Percentiles rank a stretch among this genome's conserved stretches.
Evolutionary conservation across 2,329 filamentous ascomycete species (phyloP).

Genomic region (Mycosphaerella arachidis): DNA sequence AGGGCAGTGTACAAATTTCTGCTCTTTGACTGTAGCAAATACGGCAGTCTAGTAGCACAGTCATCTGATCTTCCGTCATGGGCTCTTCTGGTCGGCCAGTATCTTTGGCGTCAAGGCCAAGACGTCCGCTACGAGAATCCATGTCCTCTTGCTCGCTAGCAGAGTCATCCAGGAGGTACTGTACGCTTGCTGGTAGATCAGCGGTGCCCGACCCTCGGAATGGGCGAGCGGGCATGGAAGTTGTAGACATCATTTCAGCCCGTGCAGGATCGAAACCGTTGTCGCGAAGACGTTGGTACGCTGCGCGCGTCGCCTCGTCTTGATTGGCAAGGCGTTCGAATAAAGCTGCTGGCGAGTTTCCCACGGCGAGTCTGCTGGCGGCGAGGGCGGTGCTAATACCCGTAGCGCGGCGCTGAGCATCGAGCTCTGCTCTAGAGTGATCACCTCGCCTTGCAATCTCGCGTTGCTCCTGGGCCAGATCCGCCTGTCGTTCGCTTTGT

Average conservation of each 20-base stretch:
- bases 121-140: slow-evolving; percentile 10
- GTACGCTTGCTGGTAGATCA: slow-evolving; percentile 8
- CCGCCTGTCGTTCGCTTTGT: background rate
- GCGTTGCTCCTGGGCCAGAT: slow-evolving; percentile 11
- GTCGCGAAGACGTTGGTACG: slow-evolving; percentile 23
- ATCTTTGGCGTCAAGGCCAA: slow-evolving; percentile 44
- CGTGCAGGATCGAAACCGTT: slow-evolving; percentile 14
- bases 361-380: slow-evolving; percentile 28
- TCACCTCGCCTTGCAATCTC: slow-evolving; percentile 26
- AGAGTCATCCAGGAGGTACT: slow-evolving; percentile 15
- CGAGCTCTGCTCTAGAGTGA: slow-evolving; percentile 26
- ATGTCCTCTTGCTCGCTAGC: slow-evolving; percentile 20
- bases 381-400: slow-evolving; percentile 21
- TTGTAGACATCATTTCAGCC: background rate
- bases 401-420: slow-evolving; percentile 26
- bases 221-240: slow-evolving; percentile 10
- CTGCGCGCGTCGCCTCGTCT: slow-evolving; percentile 26
- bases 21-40: slow-evolving; percentile 51
- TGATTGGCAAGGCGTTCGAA: slow-evolving; percentile 25
- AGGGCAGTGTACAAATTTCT: slow-evolving; percentile 50
- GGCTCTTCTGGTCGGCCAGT: slow-evolving; percentile 44
- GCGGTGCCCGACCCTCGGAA: background rate
- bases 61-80: slow-evolving; percentile 47
- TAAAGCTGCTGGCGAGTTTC: slow-evolving; percentile 19
- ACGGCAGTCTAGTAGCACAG: slow-evolving; percentile 48